Base-by-base conservation (phyloP, 2,329 filamentous ascomycete species). In the Trichoderma guizhouense region DNA sequence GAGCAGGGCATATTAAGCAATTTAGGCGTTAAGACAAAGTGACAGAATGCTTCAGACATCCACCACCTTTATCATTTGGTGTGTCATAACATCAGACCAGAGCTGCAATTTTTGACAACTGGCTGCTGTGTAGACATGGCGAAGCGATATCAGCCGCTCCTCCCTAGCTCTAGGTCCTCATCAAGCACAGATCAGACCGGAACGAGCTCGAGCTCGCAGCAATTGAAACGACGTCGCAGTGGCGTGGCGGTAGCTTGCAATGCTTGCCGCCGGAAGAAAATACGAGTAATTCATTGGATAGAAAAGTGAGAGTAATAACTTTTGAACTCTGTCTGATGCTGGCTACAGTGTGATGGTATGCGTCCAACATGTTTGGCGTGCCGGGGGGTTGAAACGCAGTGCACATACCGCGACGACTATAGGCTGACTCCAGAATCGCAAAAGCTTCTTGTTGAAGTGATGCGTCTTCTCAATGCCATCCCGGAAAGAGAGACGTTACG, bases 391-490 rank as follows among this genome's bases (percentile, higher is more conserved):
- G 70, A 63, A 18, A 62, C 55, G 21, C 53, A 58, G 2, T 77
- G 76, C 28, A 62, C 28, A 36, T 77, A 75, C 34, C 71, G 71
- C 60, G 74, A 76, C 39, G 75, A 76, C 21, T 43, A 67, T 18
- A 30, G 51, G 14, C 21, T 74, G 34, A 71, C 72, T 12, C 21
- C 47, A 39, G 73, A 74, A 26, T 68, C 72, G 15, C 65, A 28
- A 14, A 32, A n/a, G 51, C 57, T 51, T 47, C 24, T 39, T 12
- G 12, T 74, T 6, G 78, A 80, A 64, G 21, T 79, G 1, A 60
- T 81, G 9, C 74, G 77, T 7, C 71, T 79, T 2, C 63, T 80
- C 3, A 76, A 76, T 53, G 65, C 73, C 7, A 53, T 77, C 5
- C 72, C 78, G 0, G 72, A 77, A 18, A 28, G 69, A 0, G 74